Evolutionary conservation across 495 filamentous ascomycete species (phyloP), one percentile per base, ranked within the genome.

Genomic region (Neurospora sp.): DNA sequence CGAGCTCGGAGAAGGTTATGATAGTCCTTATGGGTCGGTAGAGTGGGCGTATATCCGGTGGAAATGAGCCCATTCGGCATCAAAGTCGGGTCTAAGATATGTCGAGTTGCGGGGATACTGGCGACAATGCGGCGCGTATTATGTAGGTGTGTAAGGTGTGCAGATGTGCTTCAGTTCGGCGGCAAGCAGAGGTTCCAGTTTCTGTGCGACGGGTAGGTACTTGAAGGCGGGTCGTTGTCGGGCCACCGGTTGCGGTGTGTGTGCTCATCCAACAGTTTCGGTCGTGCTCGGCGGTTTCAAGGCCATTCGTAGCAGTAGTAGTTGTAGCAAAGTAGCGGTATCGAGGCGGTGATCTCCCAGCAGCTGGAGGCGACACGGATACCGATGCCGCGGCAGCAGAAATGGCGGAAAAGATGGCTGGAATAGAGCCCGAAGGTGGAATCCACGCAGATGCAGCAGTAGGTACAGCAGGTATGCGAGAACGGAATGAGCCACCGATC

Each of bases 51-150:
- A 38, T 48, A 65, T 37, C 68, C 10, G 68, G 61, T 70, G 38
- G 41, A 70, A 22, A 70, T 39, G 68, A 73, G 31, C 72, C 39
- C 44, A 42, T 44, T 78, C 48, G 73, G 69, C 74, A 65, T 35
- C 72, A 68, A 69, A 69, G 70, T 76, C 39, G 53, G 14, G 14
- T 65, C 53, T 27, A 18, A 44, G 59, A 70, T 20, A 69, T 40
- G 72, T 72, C 41, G 53, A 39, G 72, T 48, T 48, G 61, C 53
- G 76, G 74, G 72, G 74, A 73, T 39, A 65, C 53, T 65, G 41
- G 75, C 68, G 71, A 42, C 40, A 70, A 72, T 74, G 75, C 75
- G 78, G 72, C 75, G 74, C 76, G 70, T 75, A 75, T 74, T 77
- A 78, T 79, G 76, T 71, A 44, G 70, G 48, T 73, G 18, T 42